Evolutionary conservation across 768 basidiomycete genomes (phyloP).

Genomic region (Suillus discolor): DNA sequence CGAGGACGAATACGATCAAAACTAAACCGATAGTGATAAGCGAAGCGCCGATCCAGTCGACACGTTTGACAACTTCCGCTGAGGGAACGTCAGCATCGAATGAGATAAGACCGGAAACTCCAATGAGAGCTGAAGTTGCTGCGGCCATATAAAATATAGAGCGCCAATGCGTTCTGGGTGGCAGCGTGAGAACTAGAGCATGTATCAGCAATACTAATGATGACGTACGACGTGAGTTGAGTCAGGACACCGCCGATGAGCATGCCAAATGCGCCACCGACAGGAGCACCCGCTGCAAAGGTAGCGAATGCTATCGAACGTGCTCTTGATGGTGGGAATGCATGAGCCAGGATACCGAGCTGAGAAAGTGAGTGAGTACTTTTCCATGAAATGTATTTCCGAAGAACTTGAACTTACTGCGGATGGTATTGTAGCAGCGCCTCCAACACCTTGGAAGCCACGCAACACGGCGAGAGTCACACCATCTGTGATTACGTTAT

Average conservation of each 20-base stretch:
- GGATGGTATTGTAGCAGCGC: slow-evolving; percentile 75
- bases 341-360: slow-evolving; percentile 81
- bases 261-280: slow-evolving; percentile 75
- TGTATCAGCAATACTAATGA: not conserved
- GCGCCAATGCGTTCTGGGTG: slow-evolving; percentile 57
- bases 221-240: slow-evolving; percentile 45
- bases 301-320: slow-evolving; percentile 81
- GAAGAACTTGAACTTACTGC: slow-evolving; percentile 46
- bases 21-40: slow-evolving; percentile 68
- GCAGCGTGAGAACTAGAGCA: slow-evolving; percentile 1
- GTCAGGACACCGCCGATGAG: slow-evolving; percentile 74
- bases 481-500: slow-evolving; percentile 42
- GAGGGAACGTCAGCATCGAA: slow-evolving; percentile 60
- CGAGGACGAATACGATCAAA: slow-evolving; percentile 72
- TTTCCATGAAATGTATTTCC: not conserved
- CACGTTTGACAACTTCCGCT: slow-evolving; percentile 42
- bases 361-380: slow-evolving; percentile 27
- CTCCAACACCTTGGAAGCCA: slow-evolving; percentile 80
- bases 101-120: slow-evolving; percentile 54
- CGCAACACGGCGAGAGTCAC: slow-evolving; percentile 70
- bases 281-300: slow-evolving; percentile 82
- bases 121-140: slow-evolving; percentile 55
- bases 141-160: slow-evolving; percentile 62
- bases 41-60: slow-evolving; percentile 80
- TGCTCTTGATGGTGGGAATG: slow-evolving; percentile 68